Conservation (phyloP, 2,329 filamentous ascomycete species). For the Penicillium aurantiogriseum region DNA sequence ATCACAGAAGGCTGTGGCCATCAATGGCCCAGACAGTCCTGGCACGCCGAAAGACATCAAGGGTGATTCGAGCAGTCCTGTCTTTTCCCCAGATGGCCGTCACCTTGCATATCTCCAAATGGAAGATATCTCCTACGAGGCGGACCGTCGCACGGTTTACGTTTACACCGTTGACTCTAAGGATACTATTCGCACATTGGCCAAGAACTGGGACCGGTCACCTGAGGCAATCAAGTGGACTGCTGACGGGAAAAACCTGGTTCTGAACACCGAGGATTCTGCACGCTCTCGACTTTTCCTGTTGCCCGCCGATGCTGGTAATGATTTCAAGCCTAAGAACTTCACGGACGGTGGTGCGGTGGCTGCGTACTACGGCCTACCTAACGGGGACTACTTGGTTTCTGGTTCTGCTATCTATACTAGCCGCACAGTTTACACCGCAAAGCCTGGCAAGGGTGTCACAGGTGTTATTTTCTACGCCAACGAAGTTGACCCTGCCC, state of each 20-base stretch:
- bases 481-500: conserved; percentile 41
- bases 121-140: conserved; percentile 74
- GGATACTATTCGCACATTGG: conserved; percentile 39
- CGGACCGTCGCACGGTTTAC: conserved; percentile 62
- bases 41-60: conserved; percentile 52
- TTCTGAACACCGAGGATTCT: conserved; percentile 70
- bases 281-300: conserved; percentile 52
- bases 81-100: conserved; percentile 71
- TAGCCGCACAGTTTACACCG: conserved; percentile 36
- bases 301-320: conserved; percentile 33
- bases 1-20: conserved; percentile 53
- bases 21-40: conserved; percentile 41
- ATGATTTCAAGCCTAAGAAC: conserved; percentile 35
- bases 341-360: conserved; percentile 39
- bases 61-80: conserved; percentile 62
- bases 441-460: conserved; percentile 28
- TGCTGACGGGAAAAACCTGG: conserved; percentile 59
- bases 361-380: conserved; percentile 30
- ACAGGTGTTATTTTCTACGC: conserved; percentile 35
- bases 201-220: conserved; percentile 53
- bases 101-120: conserved; percentile 76
- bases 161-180: conserved; percentile 37
- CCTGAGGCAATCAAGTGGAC: conserved; percentile 53
- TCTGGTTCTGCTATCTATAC: conserved; percentile 38
- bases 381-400: conserved; percentile 33